Conservation (phyloP, 2,329 filamentous ascomycete species). For the Alternaria viburni region DNA sequence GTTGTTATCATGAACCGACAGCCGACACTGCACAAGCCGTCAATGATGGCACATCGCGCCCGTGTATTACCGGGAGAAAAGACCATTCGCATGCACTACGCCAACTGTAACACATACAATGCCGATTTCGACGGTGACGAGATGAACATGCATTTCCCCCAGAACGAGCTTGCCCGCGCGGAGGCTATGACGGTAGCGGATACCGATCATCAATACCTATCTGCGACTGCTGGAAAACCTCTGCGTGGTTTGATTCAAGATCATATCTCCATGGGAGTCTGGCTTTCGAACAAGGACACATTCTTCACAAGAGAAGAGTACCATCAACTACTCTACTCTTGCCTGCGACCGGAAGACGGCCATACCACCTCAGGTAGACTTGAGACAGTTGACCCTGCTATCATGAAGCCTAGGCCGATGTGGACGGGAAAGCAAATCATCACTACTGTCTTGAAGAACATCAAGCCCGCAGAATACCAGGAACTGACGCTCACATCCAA, state of each 20-base stretch:
- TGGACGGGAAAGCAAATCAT: slow-evolving; percentile 99
- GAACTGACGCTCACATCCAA: slow-evolving; percentile 81
- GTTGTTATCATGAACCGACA: slow-evolving; percentile 99
- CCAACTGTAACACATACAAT: slow-evolving; percentile 99
- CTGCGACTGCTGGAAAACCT: slow-evolving; percentile 90
- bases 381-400: slow-evolving; percentile 77
- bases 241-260: slow-evolving; percentile 96
- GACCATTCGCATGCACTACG: slow-evolving; percentile 99
- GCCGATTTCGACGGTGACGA: slow-evolving; percentile 99
- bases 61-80: slow-evolving; percentile 92
- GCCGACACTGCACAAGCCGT: slow-evolving; percentile 96
- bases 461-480: slow-evolving; percentile 76
- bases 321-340: slow-evolving; percentile 90
- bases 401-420: slow-evolving; percentile 78
- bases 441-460: slow-evolving; percentile 90
- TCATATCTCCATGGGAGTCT: slow-evolving; percentile 93
- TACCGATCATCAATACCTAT: slow-evolving; percentile 96
- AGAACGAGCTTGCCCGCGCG: slow-evolving; percentile 91
- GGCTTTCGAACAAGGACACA: slow-evolving; percentile 87
- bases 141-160: slow-evolving; percentile 99
- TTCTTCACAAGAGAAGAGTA: slow-evolving; percentile 90
- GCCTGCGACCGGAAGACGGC: slow-evolving; percentile 85
- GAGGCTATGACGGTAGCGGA: slow-evolving; percentile 94
- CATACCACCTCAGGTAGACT: slow-evolving; percentile 86
- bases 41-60: slow-evolving; percentile 97